Evolutionary conservation across 2,329 filamentous ascomycete species (phyloP), one percentile per base, ranked within the genome.

Genomic region (Colletotrichum sublineola): DNA sequence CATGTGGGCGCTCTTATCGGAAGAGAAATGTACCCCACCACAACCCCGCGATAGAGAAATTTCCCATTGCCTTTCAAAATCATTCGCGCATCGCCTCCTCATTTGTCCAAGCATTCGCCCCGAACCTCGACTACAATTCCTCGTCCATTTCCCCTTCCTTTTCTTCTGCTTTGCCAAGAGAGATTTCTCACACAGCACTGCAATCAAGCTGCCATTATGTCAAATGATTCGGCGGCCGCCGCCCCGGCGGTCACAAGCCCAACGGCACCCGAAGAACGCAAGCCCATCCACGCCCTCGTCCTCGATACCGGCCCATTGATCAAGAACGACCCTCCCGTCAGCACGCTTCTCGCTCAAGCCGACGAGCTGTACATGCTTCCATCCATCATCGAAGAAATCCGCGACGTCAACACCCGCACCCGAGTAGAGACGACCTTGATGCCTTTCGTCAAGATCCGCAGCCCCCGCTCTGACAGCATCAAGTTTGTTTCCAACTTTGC

Each of bases 291-390:
- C 84, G 93, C 92, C 66, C 90, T 98, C 63, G 89, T 98, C 38
- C 88, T 99, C 76, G 96, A 99, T 80, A 93, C 96, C 3, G 96
- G 95, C 36, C 95, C 96, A 9, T 91, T 99, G 73, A 95, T 99
- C 81, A 96, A 96, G 80, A 98, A 98, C 83, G 92, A 96, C 75
- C 94, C 96, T 15, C 86, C 94, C 14, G 90, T 96, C 33, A 97
- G 94, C 57, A 94, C 93, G 0, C 90, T 99, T 14, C 86, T 97
- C 63, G 88, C 89, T 48, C 91, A 94, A 80, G 91, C 94, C 60
- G 92, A 96, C 78, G 85, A 88, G 71, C 87, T 98, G 53, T 90
- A 95, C 78, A 98, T 95, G 1, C 93, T 96, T 0, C 95, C 95
- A 0, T 91, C 93, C 9, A 94, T 99, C 68, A 86, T 98, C 40